These are phyloP conservation scores for Macrolepiota dolichaula DNA, from an alignment of 768 basidiomycete species.

Conservation along the genomic window DNA sequence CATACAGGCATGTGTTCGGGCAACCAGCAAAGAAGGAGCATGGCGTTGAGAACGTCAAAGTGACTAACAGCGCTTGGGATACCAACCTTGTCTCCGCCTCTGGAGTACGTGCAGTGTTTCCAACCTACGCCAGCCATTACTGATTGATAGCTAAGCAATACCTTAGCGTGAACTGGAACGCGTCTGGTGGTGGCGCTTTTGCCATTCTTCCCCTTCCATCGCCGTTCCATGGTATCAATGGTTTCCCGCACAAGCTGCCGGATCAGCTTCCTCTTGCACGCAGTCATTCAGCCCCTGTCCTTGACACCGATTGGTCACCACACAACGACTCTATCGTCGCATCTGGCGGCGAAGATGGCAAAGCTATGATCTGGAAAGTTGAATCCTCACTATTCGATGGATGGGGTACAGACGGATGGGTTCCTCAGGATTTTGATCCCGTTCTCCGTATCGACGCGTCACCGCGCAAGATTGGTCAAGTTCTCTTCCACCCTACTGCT, in stretches of 20 bases:
- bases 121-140: not conserved
- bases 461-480: constrained; percentile 89
- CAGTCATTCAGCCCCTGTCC: constrained; percentile 77
- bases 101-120: constrained; percentile 46
- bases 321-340: constrained; percentile 90
- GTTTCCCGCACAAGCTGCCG: constrained; percentile 77
- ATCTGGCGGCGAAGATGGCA: constrained; percentile 92
- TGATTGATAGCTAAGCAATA: constrained; percentile 53
- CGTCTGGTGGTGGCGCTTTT: constrained; percentile 91
- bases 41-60: constrained; percentile 77
- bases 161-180: constrained; percentile 92
- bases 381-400: constrained; percentile 65
- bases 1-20: constrained; percentile 83
- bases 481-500: constrained; percentile 91
- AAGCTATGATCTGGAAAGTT: constrained; percentile 90
- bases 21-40: constrained; percentile 85
- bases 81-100: constrained; percentile 90
- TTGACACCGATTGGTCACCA: constrained; percentile 97
- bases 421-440: constrained; percentile 80
- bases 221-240: constrained; percentile 51
- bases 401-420: constrained; percentile 85
- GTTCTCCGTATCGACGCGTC: constrained; percentile 77
- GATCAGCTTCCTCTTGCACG: constrained; percentile 91
- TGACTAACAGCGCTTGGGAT: constrained; percentile 92
- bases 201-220: constrained; percentile 87